Evolutionary conservation across 129 eudicot genomes (phyloP).

Genomic region (Calendula officinalis): DNA sequence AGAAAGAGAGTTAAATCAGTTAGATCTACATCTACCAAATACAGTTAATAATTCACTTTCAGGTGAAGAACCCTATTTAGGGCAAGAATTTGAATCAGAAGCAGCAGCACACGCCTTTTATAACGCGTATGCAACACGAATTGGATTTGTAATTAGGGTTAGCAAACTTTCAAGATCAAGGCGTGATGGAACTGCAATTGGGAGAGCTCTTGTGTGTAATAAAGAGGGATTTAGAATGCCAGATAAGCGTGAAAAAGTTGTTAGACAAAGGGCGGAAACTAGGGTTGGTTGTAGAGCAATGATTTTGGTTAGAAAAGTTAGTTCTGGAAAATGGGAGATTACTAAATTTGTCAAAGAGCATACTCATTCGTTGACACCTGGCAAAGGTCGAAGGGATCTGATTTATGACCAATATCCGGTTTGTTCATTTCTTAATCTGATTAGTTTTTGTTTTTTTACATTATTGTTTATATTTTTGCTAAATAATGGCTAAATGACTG

Average conservation of each 20-base stretch:
- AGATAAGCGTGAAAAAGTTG: constrained; percentile 79
- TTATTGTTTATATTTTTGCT: constrained; percentile 6
- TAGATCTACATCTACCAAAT: constrained; percentile 32
- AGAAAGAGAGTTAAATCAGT: constrained; percentile 41
- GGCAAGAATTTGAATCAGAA: constrained; percentile 86
- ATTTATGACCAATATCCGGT: constrained; percentile 82
- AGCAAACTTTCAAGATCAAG: constrained; percentile 91
- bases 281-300: constrained; percentile 93
- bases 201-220: constrained; percentile 84
- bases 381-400: constrained; percentile 75
- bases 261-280: constrained; percentile 84
- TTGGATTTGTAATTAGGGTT: constrained; percentile 79
- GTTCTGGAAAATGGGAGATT: constrained; percentile 76
- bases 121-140: constrained; percentile 69
- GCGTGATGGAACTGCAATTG: constrained; percentile 87
- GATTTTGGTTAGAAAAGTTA: constrained; percentile 78
- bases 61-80: constrained; percentile 70
- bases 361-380: constrained; percentile 74
- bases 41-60: constrained; percentile 33
- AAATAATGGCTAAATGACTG: background rate
- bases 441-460: constrained; percentile 2
- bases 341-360: constrained; percentile 92
- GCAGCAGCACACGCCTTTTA: constrained; percentile 90
- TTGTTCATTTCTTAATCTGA: constrained; percentile 31
- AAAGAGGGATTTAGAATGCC: constrained; percentile 90